These are phyloP conservation scores for Colletotrichum lentis DNA, from an alignment of 2,329 filamentous ascomycete species.

Conservation along the genomic window DNA sequence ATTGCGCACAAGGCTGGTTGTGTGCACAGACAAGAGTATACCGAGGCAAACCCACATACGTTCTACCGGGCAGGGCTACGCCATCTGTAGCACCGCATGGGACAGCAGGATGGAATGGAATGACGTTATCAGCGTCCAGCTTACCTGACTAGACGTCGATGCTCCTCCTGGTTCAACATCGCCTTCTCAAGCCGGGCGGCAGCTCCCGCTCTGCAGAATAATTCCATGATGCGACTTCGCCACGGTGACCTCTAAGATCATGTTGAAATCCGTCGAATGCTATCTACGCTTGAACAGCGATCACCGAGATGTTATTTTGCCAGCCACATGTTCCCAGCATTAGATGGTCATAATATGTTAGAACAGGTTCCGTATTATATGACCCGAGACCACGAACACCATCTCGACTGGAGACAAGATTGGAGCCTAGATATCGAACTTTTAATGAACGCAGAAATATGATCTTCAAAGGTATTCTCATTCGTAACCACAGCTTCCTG, in stretches of 20 bases:
- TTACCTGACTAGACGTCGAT: background rate
- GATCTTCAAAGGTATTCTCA: constrained; percentile 63
- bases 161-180: background rate
- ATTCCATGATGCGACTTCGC: background rate
- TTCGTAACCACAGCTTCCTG: constrained; percentile 65
- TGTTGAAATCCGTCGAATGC: too few relatives aligned
- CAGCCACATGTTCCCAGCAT: too few relatives aligned
- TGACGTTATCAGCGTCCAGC: too few relatives aligned
- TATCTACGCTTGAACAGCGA: too few relatives aligned
- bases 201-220: background rate
- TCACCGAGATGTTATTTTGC: too few relatives aligned
- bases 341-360: too few relatives aligned
- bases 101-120: background rate
- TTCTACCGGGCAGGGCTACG: background rate
- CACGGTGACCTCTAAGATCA: background rate
- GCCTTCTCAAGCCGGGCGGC: too few relatives aligned
- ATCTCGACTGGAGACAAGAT: too few relatives aligned
- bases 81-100: background rate
- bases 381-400: too few relatives aligned
- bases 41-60: too few relatives aligned
- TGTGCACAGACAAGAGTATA: background rate
- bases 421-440: too few relatives aligned
- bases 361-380: too few relatives aligned
- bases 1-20: constrained; percentile 33
- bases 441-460: constrained; percentile 7